Conservation (phyloP, 768 basidiomycete species). For the Mycena albidolilacea region DNA sequence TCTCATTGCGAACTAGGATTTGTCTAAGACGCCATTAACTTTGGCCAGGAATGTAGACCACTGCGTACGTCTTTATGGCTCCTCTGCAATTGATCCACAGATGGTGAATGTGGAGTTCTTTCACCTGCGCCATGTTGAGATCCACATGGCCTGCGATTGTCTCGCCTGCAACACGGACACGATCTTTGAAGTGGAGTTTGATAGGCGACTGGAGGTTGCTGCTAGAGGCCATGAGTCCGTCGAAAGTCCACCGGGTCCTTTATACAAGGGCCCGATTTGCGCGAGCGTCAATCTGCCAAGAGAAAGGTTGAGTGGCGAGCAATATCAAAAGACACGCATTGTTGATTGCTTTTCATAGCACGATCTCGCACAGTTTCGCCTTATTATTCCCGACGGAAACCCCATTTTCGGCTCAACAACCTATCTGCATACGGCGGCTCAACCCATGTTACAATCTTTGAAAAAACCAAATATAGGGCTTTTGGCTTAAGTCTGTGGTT, state of each 20-base stretch:
- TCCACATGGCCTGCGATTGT: constrained; percentile 23
- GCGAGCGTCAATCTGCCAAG: constrained; percentile 5
- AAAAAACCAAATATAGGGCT: not conserved
- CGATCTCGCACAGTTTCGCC: constrained; percentile 1
- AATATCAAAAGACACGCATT: constrained; percentile 2
- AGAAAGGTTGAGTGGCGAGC: not conserved
- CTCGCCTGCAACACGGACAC: constrained; percentile 18
- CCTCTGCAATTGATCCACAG: constrained; percentile 9
- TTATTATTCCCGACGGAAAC: constrained; percentile 3
- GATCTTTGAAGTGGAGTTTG: constrained; percentile 12
- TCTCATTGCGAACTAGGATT: constrained; percentile 8
- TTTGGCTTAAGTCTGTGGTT: no score
- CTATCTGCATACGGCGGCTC: constrained; percentile 1
- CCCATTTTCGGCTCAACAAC: constrained; percentile 2
- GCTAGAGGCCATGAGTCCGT: constrained; percentile 10
- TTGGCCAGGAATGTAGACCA: constrained; percentile 2
- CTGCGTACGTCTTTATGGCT: constrained; percentile 17
- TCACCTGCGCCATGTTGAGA: constrained; percentile 8
- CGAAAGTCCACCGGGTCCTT: constrained; percentile 7
- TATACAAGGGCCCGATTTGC: constrained; percentile 4
- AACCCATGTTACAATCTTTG: constrained; percentile 4
- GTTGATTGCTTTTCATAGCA: constrained; percentile 3
- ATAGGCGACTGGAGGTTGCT: constrained; percentile 17
- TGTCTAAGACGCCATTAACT: constrained; percentile 6
- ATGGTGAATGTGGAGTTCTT: constrained; percentile 4